phyloP scores from a whole-genome alignment of 768 basidiomycete species.

The Hydnomerulius pinastri region DNA sequence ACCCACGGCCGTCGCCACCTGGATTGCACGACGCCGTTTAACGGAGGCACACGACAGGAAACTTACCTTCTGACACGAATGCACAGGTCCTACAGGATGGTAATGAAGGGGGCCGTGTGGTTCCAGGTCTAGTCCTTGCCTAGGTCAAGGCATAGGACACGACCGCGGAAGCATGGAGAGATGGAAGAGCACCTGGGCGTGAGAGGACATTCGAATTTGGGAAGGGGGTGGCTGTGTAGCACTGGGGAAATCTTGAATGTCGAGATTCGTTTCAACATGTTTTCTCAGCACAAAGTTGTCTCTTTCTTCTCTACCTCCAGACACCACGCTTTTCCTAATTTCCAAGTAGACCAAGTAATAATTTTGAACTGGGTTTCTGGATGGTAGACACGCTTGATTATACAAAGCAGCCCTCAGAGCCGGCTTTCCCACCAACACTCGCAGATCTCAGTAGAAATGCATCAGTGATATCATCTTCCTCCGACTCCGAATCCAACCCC shows the following conservation, averaged over 20 bases:
- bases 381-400: constrained; percentile 8
- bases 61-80: no score
- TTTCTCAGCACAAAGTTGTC: constrained; percentile 17
- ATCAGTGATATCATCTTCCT: constrained; percentile 71
- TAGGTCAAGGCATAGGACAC: no score
- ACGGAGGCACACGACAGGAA: no score
- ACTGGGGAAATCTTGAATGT: constrained; percentile 7
- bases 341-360: neutral
- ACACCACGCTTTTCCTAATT: neutral
- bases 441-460: constrained; percentile 75
- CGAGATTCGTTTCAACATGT: constrained; percentile 8
- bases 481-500: constrained; percentile 51
- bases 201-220: no score
- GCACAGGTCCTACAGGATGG: no score
- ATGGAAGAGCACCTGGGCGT: no score
- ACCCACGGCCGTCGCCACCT: no score
- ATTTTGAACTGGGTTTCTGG: neutral
- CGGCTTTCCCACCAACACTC: constrained; percentile 40
- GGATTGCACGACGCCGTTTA: no score
- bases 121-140: no score
- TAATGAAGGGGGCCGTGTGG: no score
- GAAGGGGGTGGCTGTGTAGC: constrained; percentile 26
- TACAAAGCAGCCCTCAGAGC: constrained; percentile 2
- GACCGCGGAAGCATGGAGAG: no score
- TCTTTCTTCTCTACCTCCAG: neutral